phyloP scores from a whole-genome alignment of 2,329 filamentous ascomycete species.

The Colletotrichum sp. region DNA sequence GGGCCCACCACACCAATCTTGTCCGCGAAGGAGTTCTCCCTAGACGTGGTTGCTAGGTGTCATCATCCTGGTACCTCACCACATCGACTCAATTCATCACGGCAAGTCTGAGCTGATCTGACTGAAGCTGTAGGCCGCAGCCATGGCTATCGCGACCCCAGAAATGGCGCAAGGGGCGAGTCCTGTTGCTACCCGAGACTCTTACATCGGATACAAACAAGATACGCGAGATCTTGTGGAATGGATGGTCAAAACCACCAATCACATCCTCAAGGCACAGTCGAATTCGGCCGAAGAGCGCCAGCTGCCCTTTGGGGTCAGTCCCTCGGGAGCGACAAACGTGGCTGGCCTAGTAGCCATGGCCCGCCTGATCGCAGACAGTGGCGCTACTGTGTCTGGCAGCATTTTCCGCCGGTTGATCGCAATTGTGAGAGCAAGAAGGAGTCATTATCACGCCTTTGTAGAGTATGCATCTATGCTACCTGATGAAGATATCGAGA shows the following conservation, averaged over 20 bases:
- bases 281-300: not conserved
- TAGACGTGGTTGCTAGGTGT: not conserved
- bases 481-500: not conserved
- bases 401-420: not conserved
- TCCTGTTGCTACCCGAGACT: not conserved
- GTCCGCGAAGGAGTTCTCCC: not conserved
- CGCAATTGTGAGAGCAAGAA: not conserved
- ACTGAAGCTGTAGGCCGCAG: not conserved
- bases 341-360: not conserved
- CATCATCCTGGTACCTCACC: not conserved
- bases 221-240: not conserved
- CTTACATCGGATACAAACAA: not conserved
- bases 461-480: not conserved
- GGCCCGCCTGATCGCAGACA: not conserved
- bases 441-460: not conserved
- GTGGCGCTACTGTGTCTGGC: not conserved
- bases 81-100: too few relatives aligned
- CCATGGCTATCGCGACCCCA: not conserved
- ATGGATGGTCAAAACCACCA: not conserved
- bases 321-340: not conserved
- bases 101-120: not conserved
- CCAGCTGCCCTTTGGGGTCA: not conserved
- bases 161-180: not conserved
- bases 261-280: not conserved
- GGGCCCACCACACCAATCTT: not conserved